Conservation (phyloP, 371 early-diverging fungal species). For the Mucor velutinosus region DNA sequence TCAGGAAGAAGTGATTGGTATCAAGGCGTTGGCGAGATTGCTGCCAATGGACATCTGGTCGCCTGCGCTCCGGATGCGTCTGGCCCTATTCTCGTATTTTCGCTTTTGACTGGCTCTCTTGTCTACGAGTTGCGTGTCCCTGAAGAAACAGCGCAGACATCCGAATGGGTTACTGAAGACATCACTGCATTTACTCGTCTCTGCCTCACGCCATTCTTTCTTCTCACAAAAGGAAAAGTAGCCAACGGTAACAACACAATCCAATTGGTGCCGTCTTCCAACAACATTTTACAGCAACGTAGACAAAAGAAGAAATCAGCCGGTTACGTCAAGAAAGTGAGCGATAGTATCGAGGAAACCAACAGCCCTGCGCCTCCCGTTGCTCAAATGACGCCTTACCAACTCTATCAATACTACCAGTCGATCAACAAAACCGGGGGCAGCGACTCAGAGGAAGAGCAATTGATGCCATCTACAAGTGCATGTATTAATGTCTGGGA, state of each 20-base stretch:
- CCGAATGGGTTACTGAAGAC: constrained; percentile 27
- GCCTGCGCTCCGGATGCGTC: constrained; percentile 60
- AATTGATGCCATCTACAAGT: constrained; percentile 22
- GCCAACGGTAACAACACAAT: not conserved
- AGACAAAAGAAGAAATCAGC: not conserved
- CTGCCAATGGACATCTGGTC: constrained; percentile 51
- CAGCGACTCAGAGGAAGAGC: not conserved
- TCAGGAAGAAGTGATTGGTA: constrained; percentile 55
- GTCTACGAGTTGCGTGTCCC: constrained; percentile 46
- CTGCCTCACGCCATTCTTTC: constrained; percentile 58
- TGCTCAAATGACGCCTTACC: constrained; percentile 39
- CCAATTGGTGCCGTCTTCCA: constrained; percentile 7
- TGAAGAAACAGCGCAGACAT: not conserved
- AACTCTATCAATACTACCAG: constrained; percentile 39
- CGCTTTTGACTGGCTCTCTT: constrained; percentile 56
- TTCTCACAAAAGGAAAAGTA: constrained; percentile 51
- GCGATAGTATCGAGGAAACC: constrained; percentile 4
- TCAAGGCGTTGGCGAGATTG: constrained; percentile 58
- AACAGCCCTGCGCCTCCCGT: constrained; percentile 1
- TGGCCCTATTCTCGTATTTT: constrained; percentile 58
- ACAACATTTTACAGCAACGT: constrained; percentile 19
- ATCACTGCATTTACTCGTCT: constrained; percentile 43
- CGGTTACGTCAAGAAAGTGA: constrained; percentile 18
- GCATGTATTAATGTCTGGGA: constrained; percentile 63
- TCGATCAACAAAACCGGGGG: constrained; percentile 2